Evolutionary conservation across 352 stramenopile genomes (phyloP), one percentile per base, ranked within the genome.

Genomic region (Thraustochytrium sp.): DNA sequence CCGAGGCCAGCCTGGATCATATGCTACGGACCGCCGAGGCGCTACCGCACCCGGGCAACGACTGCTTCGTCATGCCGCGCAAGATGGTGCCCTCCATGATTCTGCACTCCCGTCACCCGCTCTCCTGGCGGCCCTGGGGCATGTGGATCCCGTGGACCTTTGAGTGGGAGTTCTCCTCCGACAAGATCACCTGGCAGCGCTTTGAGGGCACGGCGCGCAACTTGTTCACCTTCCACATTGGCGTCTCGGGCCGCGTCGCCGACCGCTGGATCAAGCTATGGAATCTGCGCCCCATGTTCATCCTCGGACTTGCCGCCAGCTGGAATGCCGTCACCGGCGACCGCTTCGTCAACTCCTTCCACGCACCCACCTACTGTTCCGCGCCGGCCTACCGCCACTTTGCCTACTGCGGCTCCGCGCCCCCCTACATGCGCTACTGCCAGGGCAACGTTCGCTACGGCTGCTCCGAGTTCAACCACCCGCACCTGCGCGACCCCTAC

Each of bases 221-320:
- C 37, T 29, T 26, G 0, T 55, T 68, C 53, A 85, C 82, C 16
- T 85, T 85, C 63, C 82, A 85, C 36, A 18, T 85, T 55, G 82
- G 82, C 51, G 72, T 77, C 31, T 82, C 74, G 31, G 74, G 74
- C 26, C 74, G 74, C 38, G 74, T 82, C 4, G 53, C 74, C 5
- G 26, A 82, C 26, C 53, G 54, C 29, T 82, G 74, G 74, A 82
- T 82, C n/a, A 21, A 68, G 23, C 53, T 82, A 11, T 76, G n/a
- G 37, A 76, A 54, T 31, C 23, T 55, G 56, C 49, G 53, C 3
- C 74, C 74, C 3, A 56, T 82, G 29, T 82, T 82, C 36, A 76
- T 82, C 16, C 74, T 82, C 2, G 26, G 51, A 13, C 74, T 82
- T 26, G 74, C 49, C 11, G 74, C 74, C 29, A 38, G 51, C 37